A percentile compares a stretch with the other conserved stretches of the same genome.
Conservation (phyloP, 2,329 filamentous ascomycete genomes). For the Chaetomium sp. region DNA sequence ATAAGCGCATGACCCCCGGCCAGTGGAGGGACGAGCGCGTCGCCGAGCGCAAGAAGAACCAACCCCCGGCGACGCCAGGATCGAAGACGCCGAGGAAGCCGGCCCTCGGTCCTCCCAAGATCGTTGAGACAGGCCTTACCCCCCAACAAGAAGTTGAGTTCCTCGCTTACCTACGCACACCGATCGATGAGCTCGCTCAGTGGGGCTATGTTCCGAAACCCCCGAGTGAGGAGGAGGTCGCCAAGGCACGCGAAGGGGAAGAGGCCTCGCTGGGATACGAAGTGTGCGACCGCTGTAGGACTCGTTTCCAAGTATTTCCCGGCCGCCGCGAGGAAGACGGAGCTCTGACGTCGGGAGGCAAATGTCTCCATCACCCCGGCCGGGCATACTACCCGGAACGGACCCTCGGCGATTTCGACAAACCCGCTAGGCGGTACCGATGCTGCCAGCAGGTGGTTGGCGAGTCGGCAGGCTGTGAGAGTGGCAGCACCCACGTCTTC, state of each 20-base stretch:
- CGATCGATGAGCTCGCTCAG: slow-evolving; percentile 62
- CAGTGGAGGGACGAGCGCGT: slow-evolving; percentile 70
- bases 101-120: slow-evolving; percentile 45
- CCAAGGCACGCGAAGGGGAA: slow-evolving; percentile 65
- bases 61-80: slow-evolving; percentile 3
- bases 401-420: slow-evolving; percentile 58
- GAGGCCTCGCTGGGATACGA: slow-evolving; percentile 76
- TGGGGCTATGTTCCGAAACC: slow-evolving; percentile 74
- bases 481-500: slow-evolving; percentile 77
- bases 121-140: slow-evolving; percentile 70
- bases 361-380: slow-evolving; percentile 80
- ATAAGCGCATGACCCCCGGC: slow-evolving; percentile 72
- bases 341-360: slow-evolving; percentile 72
- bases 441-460: slow-evolving; percentile 81
- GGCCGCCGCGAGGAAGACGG: slow-evolving; percentile 77
- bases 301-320: slow-evolving; percentile 89
- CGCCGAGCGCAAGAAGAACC: slow-evolving; percentile 37
- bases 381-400: slow-evolving; percentile 63
- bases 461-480: slow-evolving; percentile 73
- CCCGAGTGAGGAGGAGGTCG: slow-evolving; percentile 68
- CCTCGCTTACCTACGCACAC: slow-evolving; percentile 61
- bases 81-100: slow-evolving; percentile 38
- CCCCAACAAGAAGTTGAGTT: slow-evolving; percentile 68
- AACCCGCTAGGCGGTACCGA: slow-evolving; percentile 64
- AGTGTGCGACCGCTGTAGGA: slow-evolving; percentile 81